Base-by-base conservation (phyloP, 2,329 filamentous ascomycete species). In the Monilinia aucupariae region DNA sequence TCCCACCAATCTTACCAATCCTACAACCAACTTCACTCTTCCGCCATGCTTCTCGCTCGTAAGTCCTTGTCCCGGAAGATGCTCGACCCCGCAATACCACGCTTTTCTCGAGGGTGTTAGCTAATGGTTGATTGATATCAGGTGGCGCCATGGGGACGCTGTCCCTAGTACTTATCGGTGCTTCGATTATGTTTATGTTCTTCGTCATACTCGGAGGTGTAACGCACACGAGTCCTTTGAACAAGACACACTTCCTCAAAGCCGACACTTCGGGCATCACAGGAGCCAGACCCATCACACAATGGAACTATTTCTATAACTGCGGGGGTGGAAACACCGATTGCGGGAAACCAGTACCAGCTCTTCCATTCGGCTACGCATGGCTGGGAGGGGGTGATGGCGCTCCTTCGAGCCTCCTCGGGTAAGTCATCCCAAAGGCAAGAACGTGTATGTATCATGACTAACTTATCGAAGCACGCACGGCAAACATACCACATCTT, bases 291-390 rank as follows among this genome's bases (percentile, higher is more conserved):
- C 66, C 80, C 58, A 70, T 82, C 22, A 87, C 91, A 15, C 87
- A 93, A 78, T 97, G 93, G 93, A 96, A 92, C 43, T 96, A 89
- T 78, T 94, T 96, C 81, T 87, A 90, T 75, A 80, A 96, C 66
- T 96, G 92, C 78, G 85, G 86, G 59, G 79, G 79, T 37, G 78
- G 78, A 66, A 84, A 86, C 73, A 80, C 79, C 59, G 77, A 89
- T 76, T 97, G 91, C 77, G 82, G 85, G 65, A 71, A 71, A 1
- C 75, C 83, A 3, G 81, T 85, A 22, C 81, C 86, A 25, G 88
- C 86, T 76, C 71, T 88, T 74, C 77, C 91, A 77, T 73, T 94
- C 80, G 81, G 90, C 81, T 89, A 87, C 75, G 94, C 83, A 43
- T 87, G 85, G 85, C 71, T 87, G 72, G 78, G 76, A 69, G 85